Evolutionary conservation across 2,329 filamentous ascomycete species (phyloP).

Genomic region (Fusarium nurragi): DNA sequence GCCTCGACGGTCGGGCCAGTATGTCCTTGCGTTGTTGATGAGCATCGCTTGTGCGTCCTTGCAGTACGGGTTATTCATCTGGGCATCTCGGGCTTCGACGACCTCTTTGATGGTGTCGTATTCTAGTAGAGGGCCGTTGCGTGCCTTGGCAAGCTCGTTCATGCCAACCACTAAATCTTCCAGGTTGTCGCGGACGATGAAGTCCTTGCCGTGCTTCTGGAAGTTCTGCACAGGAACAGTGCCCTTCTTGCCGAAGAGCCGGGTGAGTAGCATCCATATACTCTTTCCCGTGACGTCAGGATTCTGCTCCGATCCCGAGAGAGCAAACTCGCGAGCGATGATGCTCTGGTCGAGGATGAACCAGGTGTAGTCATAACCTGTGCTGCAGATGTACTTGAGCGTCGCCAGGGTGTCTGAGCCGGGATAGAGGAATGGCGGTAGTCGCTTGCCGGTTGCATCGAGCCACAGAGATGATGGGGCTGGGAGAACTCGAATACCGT

Average conservation of each 20-base stretch:
- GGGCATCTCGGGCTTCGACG: constrained; percentile 63
- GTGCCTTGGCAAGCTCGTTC: constrained; percentile 63
- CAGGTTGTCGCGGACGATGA: constrained; percentile 66
- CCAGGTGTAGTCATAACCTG: constrained; percentile 71
- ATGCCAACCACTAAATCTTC: constrained; percentile 65
- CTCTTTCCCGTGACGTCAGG: constrained; percentile 68
- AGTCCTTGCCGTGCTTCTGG: constrained; percentile 66
- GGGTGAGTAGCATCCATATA: constrained; percentile 60
- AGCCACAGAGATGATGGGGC: constrained; percentile 71
- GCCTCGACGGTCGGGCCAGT: constrained; percentile 62
- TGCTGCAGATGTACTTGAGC: constrained; percentile 67
- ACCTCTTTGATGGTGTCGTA: constrained; percentile 55
- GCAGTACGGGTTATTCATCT: constrained; percentile 65
- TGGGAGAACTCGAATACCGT: constrained; percentile 69
- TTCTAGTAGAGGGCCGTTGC: constrained; percentile 59
- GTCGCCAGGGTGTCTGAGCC: constrained; percentile 67
- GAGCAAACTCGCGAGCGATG: constrained; percentile 68
- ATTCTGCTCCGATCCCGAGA: constrained; percentile 72
- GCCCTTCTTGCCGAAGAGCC: constrained; percentile 62
- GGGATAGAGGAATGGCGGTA: constrained; percentile 66
- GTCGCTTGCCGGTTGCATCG: constrained; percentile 66
- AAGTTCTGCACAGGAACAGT: constrained; percentile 66
- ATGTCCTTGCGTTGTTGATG: constrained; percentile 64
- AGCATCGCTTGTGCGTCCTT: constrained; percentile 72
- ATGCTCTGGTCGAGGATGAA: constrained; percentile 68